Conservation (phyloP, 345 rosid species). For the Trapa incisa region DNA sequence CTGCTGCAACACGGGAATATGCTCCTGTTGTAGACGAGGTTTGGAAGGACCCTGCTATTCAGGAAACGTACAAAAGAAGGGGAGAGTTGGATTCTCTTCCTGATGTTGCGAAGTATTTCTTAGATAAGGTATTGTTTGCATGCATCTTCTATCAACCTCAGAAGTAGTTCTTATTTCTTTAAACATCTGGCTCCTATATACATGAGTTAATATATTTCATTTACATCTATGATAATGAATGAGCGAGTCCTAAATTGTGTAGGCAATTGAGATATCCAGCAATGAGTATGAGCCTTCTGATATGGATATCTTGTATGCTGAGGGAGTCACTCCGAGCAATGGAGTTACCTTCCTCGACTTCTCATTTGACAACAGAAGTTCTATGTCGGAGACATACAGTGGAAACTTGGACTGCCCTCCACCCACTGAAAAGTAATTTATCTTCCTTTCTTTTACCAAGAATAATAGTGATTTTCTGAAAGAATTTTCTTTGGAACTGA, state of each 20-base stretch:
- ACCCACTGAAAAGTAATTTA: constrained; percentile 23
- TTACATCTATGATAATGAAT: background rate
- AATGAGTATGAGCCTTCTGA: constrained; percentile 55
- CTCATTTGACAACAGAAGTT: constrained; percentile 43
- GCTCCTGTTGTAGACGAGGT: constrained; percentile 46
- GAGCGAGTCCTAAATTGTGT: constrained; percentile 8
- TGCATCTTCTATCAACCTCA: background rate
- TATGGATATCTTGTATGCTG: constrained; percentile 40
- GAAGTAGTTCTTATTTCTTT: background rate
- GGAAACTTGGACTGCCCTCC: constrained; percentile 28
- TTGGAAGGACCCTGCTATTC: constrained; percentile 53
- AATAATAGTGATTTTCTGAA: background rate
- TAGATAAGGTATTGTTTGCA: constrained; percentile 28
- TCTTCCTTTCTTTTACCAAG: background rate
- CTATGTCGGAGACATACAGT: constrained; percentile 33
- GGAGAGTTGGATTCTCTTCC: constrained; percentile 36
- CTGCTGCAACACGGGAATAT: constrained; percentile 63
- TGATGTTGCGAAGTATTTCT: constrained; percentile 41
- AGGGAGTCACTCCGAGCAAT: constrained; percentile 46
- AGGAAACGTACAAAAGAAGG: constrained; percentile 53
- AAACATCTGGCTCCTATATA: background rate
- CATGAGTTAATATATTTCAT: background rate
- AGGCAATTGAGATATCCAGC: constrained; percentile 54
- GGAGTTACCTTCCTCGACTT: constrained; percentile 46
- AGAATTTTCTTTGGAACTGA: background rate